Evolutionary conservation across 192 early-diverging fungal genomes (phyloP).

Genomic region (Radiomyces spectabilis): DNA sequence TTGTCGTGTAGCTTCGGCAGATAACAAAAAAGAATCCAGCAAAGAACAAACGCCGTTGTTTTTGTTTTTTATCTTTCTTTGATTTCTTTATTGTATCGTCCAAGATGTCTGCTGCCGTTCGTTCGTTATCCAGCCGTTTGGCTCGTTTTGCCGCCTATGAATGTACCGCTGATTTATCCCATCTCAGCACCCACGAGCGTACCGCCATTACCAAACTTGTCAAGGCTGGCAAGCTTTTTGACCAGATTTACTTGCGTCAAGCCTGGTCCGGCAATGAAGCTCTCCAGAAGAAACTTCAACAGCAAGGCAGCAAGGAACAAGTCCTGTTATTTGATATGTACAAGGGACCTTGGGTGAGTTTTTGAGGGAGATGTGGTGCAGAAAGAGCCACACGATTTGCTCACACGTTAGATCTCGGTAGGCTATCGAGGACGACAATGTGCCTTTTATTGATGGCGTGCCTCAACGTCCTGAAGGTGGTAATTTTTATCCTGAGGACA

Average conservation of each 20-base stretch:
- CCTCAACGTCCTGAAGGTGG: constrained; percentile 42
- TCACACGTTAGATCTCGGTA: background rate
- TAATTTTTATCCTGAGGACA: constrained; percentile 69
- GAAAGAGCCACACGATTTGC: background rate
- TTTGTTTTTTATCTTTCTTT: background rate
- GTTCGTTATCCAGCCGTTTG: constrained; percentile 25
- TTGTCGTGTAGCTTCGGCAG: too few relatives aligned
- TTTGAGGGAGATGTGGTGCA: background rate
- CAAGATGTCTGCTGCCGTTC: background rate
- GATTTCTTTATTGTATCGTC: background rate
- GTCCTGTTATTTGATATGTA: constrained; percentile 51
- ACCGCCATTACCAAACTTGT: constrained; percentile 55
- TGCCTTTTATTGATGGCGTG: constrained; percentile 40
- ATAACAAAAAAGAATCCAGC: too few relatives aligned
- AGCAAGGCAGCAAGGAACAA: constrained; percentile 32
- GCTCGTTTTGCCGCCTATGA: constrained; percentile 41
- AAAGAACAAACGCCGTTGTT: too few relatives aligned
- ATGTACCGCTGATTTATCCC: constrained; percentile 49
- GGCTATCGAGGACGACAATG: constrained; percentile 41
- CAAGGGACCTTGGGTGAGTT: constrained; percentile 58
- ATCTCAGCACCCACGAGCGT: constrained; percentile 47
- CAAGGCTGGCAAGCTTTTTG: constrained; percentile 51
- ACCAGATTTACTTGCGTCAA: constrained; percentile 57
- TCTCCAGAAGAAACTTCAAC: constrained; percentile 40
- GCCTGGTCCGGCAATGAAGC: constrained; percentile 53